Evolutionary conservation across 345 rosid genomes (phyloP), one percentile per base, ranked within the genome.

Genomic region (Brassica incana): DNA sequence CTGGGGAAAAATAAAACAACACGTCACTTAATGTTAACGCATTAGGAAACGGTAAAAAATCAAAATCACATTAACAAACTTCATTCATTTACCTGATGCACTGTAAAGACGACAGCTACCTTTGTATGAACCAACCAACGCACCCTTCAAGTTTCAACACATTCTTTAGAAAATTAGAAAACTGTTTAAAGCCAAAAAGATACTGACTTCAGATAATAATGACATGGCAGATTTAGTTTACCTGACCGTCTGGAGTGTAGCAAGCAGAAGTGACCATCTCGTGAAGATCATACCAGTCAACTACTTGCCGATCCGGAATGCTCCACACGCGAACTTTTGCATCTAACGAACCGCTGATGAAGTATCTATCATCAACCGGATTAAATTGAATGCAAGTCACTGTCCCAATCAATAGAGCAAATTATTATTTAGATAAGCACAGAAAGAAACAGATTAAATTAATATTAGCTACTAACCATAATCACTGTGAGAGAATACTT

Each of bases 211-310:
- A 27, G 14, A 50, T 16, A 12, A 50, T 25, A 18, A 33, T 54
- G 1, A 45, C 2, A 43, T 45, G 30, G 54, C 6, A 67, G 70
- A 27, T 60, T 68, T 78, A 65, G 35, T 69, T n/a, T 67, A 95
- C 99, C 98, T 90, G 96, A 18, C 99, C 99, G 79, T 93, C 98
- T 69, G 99, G 99, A 52, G 94, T 95, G 76, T 91, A 95, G 84
- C 98, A 91, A 68, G 97, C 98, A 20, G 98, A 93, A 81, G 99
- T 95, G 83, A 95, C 96, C 97, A 95, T 93, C 86, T 95, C 99
- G 81, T 91, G 97, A 75, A 91, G 87, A 90, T 95, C 99, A 78
- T 85, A 89, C 98, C 98, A 95, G 80, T 95, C 96, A 74, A 93
- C 91, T 20, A 95, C 98, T 83, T 93, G 97, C 64, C 58, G 89